A percentile compares a stretch with the other conserved stretches of the same genome.
phyloP scores from a whole-genome alignment of 2,329 filamentous ascomycete genomes.

The Periconia digitata region DNA sequence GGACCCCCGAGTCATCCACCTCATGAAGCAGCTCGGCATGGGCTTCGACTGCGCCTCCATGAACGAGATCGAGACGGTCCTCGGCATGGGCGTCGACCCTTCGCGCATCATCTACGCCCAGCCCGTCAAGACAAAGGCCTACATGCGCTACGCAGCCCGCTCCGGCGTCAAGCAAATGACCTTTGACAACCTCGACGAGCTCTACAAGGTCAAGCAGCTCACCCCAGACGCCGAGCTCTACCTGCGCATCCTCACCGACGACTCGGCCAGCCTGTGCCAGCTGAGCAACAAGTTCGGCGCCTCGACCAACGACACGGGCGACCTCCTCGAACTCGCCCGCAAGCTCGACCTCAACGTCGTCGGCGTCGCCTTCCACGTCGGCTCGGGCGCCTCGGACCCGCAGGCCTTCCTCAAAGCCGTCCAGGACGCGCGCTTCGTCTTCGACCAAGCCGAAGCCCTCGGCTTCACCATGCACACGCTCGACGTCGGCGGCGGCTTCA shows the following conservation, averaged over 20 bases:
- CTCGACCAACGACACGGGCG: constrained; percentile 76
- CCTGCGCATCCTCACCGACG: constrained; percentile 93
- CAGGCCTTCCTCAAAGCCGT: constrained; percentile 88
- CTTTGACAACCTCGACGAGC: constrained; percentile 96
- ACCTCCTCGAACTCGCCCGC: constrained; percentile 77
- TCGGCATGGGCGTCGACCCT: constrained; percentile 79
- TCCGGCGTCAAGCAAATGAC: constrained; percentile 96
- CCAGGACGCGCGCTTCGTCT: constrained; percentile 82
- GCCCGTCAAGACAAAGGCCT: constrained; percentile 99
- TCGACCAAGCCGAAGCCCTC: constrained; percentile 75
- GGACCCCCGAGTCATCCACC: constrained; percentile 82
- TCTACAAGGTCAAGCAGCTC: constrained; percentile 94
- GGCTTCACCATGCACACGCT: constrained; percentile 84
- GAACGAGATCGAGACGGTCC: constrained; percentile 90
- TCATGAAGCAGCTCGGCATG: constrained; percentile 84
- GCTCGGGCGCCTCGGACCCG: constrained; percentile 94
- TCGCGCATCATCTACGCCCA: constrained; percentile 97
- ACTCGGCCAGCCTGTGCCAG: constrained; percentile 90
- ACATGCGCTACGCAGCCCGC: constrained; percentile 84
- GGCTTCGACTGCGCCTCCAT: constrained; percentile 99
- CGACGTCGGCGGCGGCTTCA: constrained; percentile 94
- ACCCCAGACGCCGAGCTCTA: constrained; percentile 89
- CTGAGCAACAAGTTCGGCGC: constrained; percentile 98
- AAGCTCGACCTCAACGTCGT: constrained; percentile 86
- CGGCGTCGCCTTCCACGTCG: constrained; percentile 96